Conservation (phyloP, 23 red algal genomes). For the Gracilaria caudata region DNA sequence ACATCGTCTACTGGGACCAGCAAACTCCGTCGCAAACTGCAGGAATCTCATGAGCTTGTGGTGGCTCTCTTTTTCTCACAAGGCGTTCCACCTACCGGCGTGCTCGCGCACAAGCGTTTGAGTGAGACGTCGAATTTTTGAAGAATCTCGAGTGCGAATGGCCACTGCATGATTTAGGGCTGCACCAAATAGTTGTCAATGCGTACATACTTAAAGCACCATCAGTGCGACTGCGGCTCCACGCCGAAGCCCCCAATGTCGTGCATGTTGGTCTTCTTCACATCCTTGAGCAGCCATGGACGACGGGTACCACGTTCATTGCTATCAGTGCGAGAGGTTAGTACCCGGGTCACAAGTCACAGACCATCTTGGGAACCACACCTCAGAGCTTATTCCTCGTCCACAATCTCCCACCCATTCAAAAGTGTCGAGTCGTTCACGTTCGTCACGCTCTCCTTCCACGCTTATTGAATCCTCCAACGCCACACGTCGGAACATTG, state of each 20-base stretch:
- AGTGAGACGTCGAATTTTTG: background rate
- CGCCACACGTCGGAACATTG: background rate
- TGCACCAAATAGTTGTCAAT: background rate
- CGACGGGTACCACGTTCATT: background rate
- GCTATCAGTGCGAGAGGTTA: background rate
- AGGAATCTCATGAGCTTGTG: background rate
- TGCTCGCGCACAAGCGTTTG: background rate
- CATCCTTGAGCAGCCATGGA: background rate
- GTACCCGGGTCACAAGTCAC: background rate
- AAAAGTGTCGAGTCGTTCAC: background rate
- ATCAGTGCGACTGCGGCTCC: background rate
- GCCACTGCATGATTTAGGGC: background rate
- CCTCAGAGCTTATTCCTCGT: background rate
- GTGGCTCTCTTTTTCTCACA: background rate
- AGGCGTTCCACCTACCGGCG: background rate
- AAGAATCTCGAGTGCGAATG: background rate
- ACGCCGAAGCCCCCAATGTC: background rate
- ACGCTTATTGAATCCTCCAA: background rate
- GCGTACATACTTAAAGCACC: background rate
- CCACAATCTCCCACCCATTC: background rate
- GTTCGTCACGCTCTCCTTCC: background rate
- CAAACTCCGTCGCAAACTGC: no score
- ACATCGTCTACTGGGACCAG: background rate
- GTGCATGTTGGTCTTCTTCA: background rate
- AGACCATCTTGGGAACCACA: background rate